phyloP scores from a whole-genome alignment of 257 asterid genomes.

The Solanum sitiens region DNA sequence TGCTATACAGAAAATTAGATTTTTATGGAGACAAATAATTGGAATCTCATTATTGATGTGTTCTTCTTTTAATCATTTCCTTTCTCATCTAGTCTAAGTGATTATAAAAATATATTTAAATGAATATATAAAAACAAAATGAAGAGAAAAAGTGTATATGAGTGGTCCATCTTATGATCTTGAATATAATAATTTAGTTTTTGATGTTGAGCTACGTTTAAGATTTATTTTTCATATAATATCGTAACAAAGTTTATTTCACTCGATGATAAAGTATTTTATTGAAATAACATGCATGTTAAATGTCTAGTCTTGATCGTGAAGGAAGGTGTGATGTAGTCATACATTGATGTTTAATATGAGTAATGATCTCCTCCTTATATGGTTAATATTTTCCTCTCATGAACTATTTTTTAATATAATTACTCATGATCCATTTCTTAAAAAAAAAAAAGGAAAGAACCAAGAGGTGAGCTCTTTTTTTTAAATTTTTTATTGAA shows the following conservation, averaged over 20 bases:
- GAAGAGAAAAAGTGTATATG: neutral
- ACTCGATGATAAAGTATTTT: no score
- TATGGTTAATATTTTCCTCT: neutral
- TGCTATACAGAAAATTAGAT: slow-evolving; percentile 14
- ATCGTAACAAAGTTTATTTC: rapidly evolving
- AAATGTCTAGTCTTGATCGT: no score
- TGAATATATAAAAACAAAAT: neutral
- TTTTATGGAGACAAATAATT: slow-evolving; percentile 23
- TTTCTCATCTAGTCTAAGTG: slow-evolving; percentile 8
- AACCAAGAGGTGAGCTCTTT: no score
- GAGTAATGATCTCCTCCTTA: neutral
- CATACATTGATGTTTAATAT: no score
- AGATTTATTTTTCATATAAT: no score
- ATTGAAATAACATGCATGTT: no score
- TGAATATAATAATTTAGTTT: no score
- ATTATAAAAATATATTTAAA: neutral
- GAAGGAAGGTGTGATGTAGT: neutral
- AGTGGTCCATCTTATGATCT: neutral
- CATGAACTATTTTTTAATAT: neutral
- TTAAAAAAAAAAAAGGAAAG: no score
- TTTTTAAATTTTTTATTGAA: no score
- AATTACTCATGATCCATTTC: neutral
- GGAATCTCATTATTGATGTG: slow-evolving; percentile 8
- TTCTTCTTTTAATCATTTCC: slow-evolving; percentile 44
- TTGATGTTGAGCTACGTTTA: no score